phyloP scores from a whole-genome alignment of 2,329 filamentous ascomycete species.

The Hymenoscyphus scutula region DNA sequence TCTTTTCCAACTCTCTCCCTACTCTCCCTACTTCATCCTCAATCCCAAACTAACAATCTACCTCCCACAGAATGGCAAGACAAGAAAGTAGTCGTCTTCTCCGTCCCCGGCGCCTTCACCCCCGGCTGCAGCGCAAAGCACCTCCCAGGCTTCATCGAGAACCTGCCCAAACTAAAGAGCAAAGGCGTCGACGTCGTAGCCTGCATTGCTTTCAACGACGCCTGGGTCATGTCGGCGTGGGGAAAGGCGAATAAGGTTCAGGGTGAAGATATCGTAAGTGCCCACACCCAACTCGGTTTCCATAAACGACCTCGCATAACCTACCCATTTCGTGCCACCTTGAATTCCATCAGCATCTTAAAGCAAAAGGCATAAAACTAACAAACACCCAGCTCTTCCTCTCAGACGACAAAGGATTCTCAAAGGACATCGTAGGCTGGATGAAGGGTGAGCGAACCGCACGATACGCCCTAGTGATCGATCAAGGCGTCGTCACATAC shows the following conservation, averaged over 20 bases:
- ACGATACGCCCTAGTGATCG: constrained; percentile 65
- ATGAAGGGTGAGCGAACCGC: constrained; percentile 58
- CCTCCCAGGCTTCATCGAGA: constrained; percentile 66
- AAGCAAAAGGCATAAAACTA: too few relatives aligned
- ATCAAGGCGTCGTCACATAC: constrained; percentile 66
- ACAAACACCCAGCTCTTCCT: constrained; percentile 55
- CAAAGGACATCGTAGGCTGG: constrained; percentile 61
- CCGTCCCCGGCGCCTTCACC: constrained; percentile 68
- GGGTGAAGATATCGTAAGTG: constrained; percentile 58
- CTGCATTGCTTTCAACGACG: constrained; percentile 67
- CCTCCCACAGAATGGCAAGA: constrained; percentile 53
- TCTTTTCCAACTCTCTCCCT: neutral
- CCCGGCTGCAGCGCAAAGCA: constrained; percentile 67
- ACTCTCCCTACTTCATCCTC: neutral
- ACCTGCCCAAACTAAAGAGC: constrained; percentile 54
- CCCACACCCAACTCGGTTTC: too few relatives aligned
- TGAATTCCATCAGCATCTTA: too few relatives aligned
- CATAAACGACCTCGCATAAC: too few relatives aligned
- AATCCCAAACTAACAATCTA: neutral
- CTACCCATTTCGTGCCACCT: too few relatives aligned
- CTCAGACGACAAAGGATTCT: constrained; percentile 64
- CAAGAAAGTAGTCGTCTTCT: constrained; percentile 71
- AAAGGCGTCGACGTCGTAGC: constrained; percentile 70
- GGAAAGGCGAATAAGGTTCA: constrained; percentile 67
- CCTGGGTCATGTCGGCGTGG: constrained; percentile 70